Evolutionary conservation across 805 yeast species (phyloP).

Genomic region (Tanozyma kutaoensis): DNA sequence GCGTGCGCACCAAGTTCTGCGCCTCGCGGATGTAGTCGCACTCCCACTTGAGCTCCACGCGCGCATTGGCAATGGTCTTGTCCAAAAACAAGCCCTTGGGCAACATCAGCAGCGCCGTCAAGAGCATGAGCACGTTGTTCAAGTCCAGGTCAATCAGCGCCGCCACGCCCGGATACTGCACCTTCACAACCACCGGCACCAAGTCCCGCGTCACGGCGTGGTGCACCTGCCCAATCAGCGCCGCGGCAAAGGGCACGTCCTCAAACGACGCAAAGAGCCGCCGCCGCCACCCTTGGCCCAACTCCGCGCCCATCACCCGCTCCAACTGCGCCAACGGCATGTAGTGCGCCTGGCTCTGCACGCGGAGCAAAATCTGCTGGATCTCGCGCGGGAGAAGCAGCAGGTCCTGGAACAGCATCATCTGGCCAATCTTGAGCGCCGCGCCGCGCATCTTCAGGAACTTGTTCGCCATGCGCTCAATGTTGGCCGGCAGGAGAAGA

Average conservation of each 20-base stretch:
- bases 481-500: slow-evolving; percentile 67
- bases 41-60: slow-evolving; percentile 92
- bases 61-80: slow-evolving; percentile 83
- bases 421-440: slow-evolving; percentile 92
- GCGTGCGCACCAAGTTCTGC: slow-evolving; percentile 53
- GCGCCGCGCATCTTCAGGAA: slow-evolving; percentile 97
- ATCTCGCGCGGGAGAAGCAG: slow-evolving; percentile 75
- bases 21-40: slow-evolving; percentile 94
- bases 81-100: slow-evolving; percentile 91
- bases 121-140: slow-evolving; percentile 66
- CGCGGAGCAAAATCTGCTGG: slow-evolving; percentile 65
- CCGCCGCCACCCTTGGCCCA: slow-evolving; percentile 71
- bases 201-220: slow-evolving; percentile 52
- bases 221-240: slow-evolving; percentile 96
- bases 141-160: slow-evolving; percentile 89
- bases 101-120: slow-evolving; percentile 75
- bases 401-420: slow-evolving; percentile 89
- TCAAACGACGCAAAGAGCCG: slow-evolving; percentile 60
- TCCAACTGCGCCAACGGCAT: slow-evolving; percentile 92
- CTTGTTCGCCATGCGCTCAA: slow-evolving; percentile 79
- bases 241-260: slow-evolving; percentile 90
- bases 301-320: slow-evolving; percentile 52
- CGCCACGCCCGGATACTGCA: slow-evolving; percentile 95
- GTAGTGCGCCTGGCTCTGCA: slow-evolving; percentile 90
- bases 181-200: slow-evolving; percentile 80